phyloP scores from a whole-genome alignment of 306 rosid genomes.

The Hippophae tibetana region DNA sequence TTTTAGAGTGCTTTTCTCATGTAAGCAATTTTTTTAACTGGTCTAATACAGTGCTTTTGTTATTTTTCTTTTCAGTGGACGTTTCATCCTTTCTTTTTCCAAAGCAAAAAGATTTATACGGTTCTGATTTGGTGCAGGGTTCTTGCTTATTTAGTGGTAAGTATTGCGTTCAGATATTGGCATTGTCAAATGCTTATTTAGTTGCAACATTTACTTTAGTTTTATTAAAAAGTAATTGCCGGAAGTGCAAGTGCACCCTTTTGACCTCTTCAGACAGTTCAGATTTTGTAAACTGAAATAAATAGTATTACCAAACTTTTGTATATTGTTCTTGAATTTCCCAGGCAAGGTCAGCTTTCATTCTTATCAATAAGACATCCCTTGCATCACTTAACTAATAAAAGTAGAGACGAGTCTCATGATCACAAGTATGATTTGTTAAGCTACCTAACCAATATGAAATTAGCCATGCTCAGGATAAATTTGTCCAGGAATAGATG shows the following conservation, averaged over 20 bases:
- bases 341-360: no score
- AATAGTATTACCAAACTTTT: no score
- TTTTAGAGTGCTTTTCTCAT: not conserved
- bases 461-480: not conserved
- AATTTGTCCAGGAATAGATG: not conserved
- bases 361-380: no score
- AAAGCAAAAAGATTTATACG: conserved; percentile 39
- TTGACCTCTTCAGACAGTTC: no score
- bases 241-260: not conserved
- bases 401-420: not conserved
- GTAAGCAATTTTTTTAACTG: not conserved
- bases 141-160: conserved; percentile 41
- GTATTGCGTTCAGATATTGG: conserved; percentile 8
- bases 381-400: no score
- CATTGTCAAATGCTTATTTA: not conserved
- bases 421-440: not conserved
- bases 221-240: not conserved
- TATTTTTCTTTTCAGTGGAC: conserved; percentile 43
- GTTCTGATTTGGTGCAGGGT: conserved; percentile 53
- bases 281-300: no score
- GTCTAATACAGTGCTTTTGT: conserved; percentile 1
- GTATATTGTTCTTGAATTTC: no score
- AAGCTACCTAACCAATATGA: not conserved
- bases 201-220: not conserved
- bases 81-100: conserved; percentile 40